Evolutionary conservation across 306 rosid species (phyloP), one percentile per base, ranked within the genome.

Genomic region (Astragalus membranaceus): DNA sequence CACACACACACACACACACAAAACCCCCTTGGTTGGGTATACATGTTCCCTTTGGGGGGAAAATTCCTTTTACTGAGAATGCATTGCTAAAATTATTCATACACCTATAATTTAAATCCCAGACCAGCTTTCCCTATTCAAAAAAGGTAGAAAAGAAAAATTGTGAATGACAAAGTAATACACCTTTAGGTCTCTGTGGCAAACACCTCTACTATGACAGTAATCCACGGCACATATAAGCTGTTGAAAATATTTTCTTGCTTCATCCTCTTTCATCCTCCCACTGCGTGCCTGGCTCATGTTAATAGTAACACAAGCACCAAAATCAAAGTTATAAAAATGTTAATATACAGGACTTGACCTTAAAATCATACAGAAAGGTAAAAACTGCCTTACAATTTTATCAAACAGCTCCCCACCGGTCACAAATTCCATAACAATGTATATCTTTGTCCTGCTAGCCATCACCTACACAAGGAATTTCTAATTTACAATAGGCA

Each of bases 151-250:
- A 58, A 70, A 66, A 62, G 13, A 15, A 54, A 47, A 67, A 66
- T 44, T 43, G 52, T 17, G 10, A 54, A 30, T 8, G n/a, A 52
- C 9, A 60, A 44, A 80, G 73, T 35, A 64, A 49, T 70, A 16
- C 70, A 88, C 98, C 97, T 90, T 94, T 49, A 90, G 81, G 78
- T 90, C 97, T 72, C 98, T 86, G 73, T 94, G 98, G 75, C 53
- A 94, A 76, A 94, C 98, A 64, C 97, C 95, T 85, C 97, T 85
- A 76, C 98, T 90, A 69, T 94, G 98, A 79, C 97, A 90, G 64
- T 94, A 94, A 80, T 88, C 97, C 75, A 90, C 97, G 9, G 97
- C 97, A 79, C 89, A 87, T 55, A 90, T 84, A 56, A 94, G 97
- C 81, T 90, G 95, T 82, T 94, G 98, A 79, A 94, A 94, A 67